Conservation (phyloP, 768 basidiomycete genomes). For the Collybia nuda region DNA sequence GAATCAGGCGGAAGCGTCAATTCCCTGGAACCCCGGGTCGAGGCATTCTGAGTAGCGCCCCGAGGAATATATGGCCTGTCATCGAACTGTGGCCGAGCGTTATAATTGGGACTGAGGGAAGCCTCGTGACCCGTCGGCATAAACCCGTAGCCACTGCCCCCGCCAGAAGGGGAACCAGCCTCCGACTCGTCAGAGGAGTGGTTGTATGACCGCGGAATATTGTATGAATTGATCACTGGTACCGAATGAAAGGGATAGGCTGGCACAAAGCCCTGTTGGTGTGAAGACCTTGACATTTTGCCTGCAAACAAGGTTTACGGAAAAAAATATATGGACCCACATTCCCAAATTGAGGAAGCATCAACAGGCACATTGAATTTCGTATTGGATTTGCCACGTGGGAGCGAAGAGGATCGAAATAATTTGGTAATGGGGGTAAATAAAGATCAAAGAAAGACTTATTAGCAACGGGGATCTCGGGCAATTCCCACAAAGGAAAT, state of each 20-base stretch:
- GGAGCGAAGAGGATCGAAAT: not conserved
- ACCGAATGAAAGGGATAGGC: constrained; percentile 1
- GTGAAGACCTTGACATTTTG: constrained; percentile 11
- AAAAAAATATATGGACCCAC: constrained; percentile 15
- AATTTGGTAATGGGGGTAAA: constrained; percentile 5
- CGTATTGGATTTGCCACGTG: constrained; percentile 1
- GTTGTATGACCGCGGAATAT: constrained; percentile 13
- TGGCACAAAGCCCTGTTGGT: constrained; percentile 9
- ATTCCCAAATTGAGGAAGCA: constrained; percentile 1
- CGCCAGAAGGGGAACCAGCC: constrained; percentile 10
- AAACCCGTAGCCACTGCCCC: constrained; percentile 11
- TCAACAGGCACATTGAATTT: not conserved
- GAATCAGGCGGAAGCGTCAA: not conserved
- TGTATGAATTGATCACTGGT: constrained; percentile 7
- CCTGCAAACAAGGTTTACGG: constrained; percentile 5
- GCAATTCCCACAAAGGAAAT: constrained; percentile 13
- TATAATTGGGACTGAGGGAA: not conserved
- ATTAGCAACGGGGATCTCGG: constrained; percentile 10
- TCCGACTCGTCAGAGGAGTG: constrained; percentile 17
- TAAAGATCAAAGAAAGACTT: constrained; percentile 4
- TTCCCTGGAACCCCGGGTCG: not conserved
- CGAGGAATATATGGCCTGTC: constrained; percentile 5
- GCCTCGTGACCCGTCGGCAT: constrained; percentile 6
- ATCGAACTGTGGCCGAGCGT: not conserved
- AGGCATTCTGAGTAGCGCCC: not conserved